phyloP scores from a whole-genome alignment of 805 yeast genomes.

The Metschnikowia kofuensis region DNA sequence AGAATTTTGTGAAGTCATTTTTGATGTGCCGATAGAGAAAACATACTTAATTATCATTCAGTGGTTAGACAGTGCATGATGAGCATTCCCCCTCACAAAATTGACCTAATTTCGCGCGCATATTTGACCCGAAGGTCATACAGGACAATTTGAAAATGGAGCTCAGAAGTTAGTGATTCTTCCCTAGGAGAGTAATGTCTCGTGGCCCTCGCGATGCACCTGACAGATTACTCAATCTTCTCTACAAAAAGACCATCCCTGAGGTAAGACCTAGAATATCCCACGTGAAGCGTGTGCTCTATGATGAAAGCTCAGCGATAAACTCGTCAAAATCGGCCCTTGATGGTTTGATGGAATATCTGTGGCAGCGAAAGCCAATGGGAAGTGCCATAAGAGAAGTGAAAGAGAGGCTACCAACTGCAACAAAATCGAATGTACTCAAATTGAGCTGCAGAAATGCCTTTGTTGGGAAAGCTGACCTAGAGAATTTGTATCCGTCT shows the following conservation, averaged over 20 bases:
- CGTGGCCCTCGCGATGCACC: slow-evolving; percentile 12
- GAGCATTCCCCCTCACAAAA: too few relatives aligned
- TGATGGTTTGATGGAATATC: slow-evolving; percentile 28
- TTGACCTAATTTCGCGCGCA: not conserved
- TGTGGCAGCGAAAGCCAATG: slow-evolving; percentile 31
- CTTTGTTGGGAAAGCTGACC: slow-evolving; percentile 37
- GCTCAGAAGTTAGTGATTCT: too few relatives aligned
- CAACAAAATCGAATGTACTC: slow-evolving; percentile 29
- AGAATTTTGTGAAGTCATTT: too few relatives aligned
- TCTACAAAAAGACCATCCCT: slow-evolving; percentile 29
- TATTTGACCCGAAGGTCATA: not conserved
- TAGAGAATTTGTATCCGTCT: slow-evolving; percentile 36
- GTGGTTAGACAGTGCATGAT: too few relatives aligned
- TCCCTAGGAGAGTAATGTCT: not conserved
- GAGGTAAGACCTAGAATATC: slow-evolving; percentile 29
- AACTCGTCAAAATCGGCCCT: slow-evolving; percentile 19
- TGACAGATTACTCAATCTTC: slow-evolving; percentile 27
- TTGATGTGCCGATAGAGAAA: too few relatives aligned
- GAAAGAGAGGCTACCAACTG: slow-evolving; percentile 8
- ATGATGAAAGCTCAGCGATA: slow-evolving; percentile 17
- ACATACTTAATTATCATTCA: too few relatives aligned
- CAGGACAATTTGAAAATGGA: not conserved
- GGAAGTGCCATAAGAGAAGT: slow-evolving; percentile 24
- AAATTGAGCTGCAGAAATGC: slow-evolving; percentile 38
- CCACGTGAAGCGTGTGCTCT: slow-evolving; percentile 25